phyloP scores from a whole-genome alignment of 352 stramenopile genomes.

The Peronospora destructor region DNA sequence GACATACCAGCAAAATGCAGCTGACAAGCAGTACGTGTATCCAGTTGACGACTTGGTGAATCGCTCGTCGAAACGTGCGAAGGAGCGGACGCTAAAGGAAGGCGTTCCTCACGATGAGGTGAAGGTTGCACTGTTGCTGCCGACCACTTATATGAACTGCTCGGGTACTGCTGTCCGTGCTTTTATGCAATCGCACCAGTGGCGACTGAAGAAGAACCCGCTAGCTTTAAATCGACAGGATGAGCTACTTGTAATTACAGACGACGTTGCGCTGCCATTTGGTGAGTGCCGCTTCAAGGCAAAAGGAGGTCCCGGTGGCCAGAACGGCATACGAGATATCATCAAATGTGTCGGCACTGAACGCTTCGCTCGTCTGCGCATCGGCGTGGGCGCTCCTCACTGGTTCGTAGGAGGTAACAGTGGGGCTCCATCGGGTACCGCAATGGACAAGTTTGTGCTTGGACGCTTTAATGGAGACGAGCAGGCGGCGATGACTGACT shows the following conservation, averaged over 20 bases:
- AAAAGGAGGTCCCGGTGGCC: conserved; percentile 65
- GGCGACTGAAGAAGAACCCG: conserved; percentile 81
- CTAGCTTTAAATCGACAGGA: conserved; percentile 74
- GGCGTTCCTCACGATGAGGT: conserved; percentile 67
- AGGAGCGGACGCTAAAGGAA: conserved; percentile 64
- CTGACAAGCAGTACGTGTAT: conserved; percentile 31
- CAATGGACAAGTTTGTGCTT: conserved; percentile 81
- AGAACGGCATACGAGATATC: conserved; percentile 80
- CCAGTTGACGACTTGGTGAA: conserved; percentile 72
- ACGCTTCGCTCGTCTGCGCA: conserved; percentile 77
- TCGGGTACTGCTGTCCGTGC: conserved; percentile 65
- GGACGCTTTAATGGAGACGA: conserved; percentile 72
- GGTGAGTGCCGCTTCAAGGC: conserved; percentile 76
- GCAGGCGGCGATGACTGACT: conserved; percentile 54
- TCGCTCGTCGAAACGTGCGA: conserved; percentile 60
- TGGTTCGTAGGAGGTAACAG: conserved; percentile 70
- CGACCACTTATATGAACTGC: conserved; percentile 84
- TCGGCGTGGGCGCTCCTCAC: conserved; percentile 66
- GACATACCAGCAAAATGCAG: conserved; percentile 51
- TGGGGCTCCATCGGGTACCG: conserved; percentile 61
- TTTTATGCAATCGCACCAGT: conserved; percentile 76
- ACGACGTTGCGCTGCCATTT: conserved; percentile 79
- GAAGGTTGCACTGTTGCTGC: conserved; percentile 70
- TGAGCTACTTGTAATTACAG: conserved; percentile 74
- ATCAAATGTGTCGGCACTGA: conserved; percentile 80